Base-by-base conservation (phyloP, 371 early-diverging fungal genomes). In the Rhizopus arrhizus region DNA sequence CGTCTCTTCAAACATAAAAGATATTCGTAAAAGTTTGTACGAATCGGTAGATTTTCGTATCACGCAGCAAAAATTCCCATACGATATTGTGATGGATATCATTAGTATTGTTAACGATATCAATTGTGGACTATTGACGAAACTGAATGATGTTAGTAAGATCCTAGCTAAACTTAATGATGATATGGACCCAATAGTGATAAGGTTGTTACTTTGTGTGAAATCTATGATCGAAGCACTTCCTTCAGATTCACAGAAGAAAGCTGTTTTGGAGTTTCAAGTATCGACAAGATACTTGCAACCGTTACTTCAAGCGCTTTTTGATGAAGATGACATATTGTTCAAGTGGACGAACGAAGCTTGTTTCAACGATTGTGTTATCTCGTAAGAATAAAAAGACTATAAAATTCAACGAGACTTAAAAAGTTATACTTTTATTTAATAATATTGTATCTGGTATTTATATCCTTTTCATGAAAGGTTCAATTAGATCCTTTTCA, bases 1-100 rank as follows among this genome's bases (percentile, higher is more conserved):
- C 31, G 43, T 36, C 50, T 42, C 49, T 52, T 59, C 46, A 49
- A 34, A 34, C 4, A 38, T 38, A n/a, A 53, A 53, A 36, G 22
- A 53, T 53, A 35, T 53, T 50, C 40, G 53, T 53, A 5, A 53
- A 53, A 53, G 40, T 16, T 53, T 53, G 40, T 53, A 34, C 46
- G 53, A 59, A 42, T 43, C 52, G 12, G 40, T 59, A 59, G 46
- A 59, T 10, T 38, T 47, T 47, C 40, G 50, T 58, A 48, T 49
- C 50, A 58, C 13, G n/a, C 58, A 53, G 43, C 45, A 52, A 33
- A 45, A 53, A 28, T 43, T 51, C 11, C 40, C 40, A n/a, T 36
- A n/a, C 36, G 36, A 52, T 52, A 52, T 52, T 38, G 36, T 52
- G 40, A 4, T 9, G 53, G 40, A 33, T 36, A 33, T 52, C 36